Evolutionary conservation across 108 stramenopile species (phyloP).

Genomic region (Skeletonema grethae): DNA sequence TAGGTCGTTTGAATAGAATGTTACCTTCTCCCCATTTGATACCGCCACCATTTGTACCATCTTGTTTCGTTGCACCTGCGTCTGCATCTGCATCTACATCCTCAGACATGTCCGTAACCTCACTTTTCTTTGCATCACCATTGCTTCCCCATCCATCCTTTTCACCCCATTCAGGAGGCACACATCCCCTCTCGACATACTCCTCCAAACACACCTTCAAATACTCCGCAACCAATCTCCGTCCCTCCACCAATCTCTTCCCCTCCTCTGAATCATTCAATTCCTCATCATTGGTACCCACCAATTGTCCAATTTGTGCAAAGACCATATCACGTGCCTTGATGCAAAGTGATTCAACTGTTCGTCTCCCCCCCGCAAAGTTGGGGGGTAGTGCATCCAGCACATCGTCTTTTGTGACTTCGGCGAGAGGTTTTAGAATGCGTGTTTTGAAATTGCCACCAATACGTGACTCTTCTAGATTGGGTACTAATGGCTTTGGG

Average conservation of each 20-base stretch:
- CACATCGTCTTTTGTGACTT: constrained; percentile 81
- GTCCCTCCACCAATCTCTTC: constrained; percentile 43
- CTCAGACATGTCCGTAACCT: neutral
- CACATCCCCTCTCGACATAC: constrained; percentile 70
- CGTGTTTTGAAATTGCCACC: constrained; percentile 82
- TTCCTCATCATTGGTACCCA: constrained; percentile 29
- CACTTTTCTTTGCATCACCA: neutral
- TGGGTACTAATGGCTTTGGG: constrained; percentile 39
- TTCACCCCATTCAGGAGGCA: constrained; percentile 65
- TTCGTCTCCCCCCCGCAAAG: constrained; percentile 75
- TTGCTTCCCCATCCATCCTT: constrained; percentile 38
- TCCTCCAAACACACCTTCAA: constrained; percentile 68
- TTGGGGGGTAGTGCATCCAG: constrained; percentile 80
- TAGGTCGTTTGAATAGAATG: constrained; percentile 8
- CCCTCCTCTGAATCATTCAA: constrained; percentile 38
- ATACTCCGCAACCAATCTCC: constrained; percentile 70
- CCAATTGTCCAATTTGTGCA: constrained; percentile 81
- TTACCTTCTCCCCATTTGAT: constrained; percentile 6
- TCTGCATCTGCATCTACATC: neutral
- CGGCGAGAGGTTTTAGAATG: constrained; percentile 83
- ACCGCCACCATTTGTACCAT: constrained; percentile 7
- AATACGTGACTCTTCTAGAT: constrained; percentile 46
- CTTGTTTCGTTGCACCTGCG: constrained; percentile 1
- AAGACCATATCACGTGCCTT: constrained; percentile 78
- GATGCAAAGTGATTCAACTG: constrained; percentile 61